A percentile compares a stretch with the other conserved stretches of the same genome.
These are phyloP conservation scores for Aspergillus ochraceoroseus DNA, from an alignment of 2,329 filamentous ascomycete genomes.

Conservation along the genomic window DNA sequence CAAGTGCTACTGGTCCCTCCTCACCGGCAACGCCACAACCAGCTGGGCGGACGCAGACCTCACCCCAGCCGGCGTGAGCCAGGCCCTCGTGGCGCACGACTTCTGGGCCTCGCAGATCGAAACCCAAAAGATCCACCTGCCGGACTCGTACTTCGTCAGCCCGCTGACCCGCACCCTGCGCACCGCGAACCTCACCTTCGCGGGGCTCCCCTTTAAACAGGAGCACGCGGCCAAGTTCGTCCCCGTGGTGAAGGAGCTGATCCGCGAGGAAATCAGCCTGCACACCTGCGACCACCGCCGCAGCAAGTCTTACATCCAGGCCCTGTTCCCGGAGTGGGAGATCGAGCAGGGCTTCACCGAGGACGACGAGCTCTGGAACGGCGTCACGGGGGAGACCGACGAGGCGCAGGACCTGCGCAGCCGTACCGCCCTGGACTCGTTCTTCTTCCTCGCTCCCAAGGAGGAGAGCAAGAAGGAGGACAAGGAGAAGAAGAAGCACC, in stretches of 20 bases:
- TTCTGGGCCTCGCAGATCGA: conserved; percentile 49
- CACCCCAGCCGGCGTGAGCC: conserved; percentile 47
- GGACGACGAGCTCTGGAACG: conserved; percentile 51
- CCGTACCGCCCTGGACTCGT: conserved; percentile 45
- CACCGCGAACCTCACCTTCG: conserved; percentile 54
- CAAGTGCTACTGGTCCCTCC: conserved; percentile 53
- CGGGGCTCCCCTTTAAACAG: conserved; percentile 42
- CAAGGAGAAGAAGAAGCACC: conserved; percentile 28
- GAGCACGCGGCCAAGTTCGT: conserved; percentile 40
- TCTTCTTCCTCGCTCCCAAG: neutral
- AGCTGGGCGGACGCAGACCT: conserved; percentile 56
- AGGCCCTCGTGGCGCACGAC: conserved; percentile 45
- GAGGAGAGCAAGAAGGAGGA: conserved; percentile 11
- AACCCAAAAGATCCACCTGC: conserved; percentile 47
- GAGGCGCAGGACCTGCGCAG: conserved; percentile 46
- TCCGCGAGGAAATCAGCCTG: conserved; percentile 55
- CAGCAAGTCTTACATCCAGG: conserved; percentile 45
- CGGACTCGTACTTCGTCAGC: conserved; percentile 52
- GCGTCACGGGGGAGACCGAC: conserved; percentile 47
- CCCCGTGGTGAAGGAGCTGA: conserved; percentile 53
- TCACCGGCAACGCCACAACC: conserved; percentile 51
- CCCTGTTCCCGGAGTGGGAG: conserved; percentile 46
- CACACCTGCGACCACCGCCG: conserved; percentile 58
- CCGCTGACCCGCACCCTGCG: conserved; percentile 54
- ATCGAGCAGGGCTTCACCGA: conserved; percentile 53